Percentiles rank a stretch among this genome's conserved stretches.
Conservation (phyloP, 345 rosid species). For the Ceriops tagal region DNA sequence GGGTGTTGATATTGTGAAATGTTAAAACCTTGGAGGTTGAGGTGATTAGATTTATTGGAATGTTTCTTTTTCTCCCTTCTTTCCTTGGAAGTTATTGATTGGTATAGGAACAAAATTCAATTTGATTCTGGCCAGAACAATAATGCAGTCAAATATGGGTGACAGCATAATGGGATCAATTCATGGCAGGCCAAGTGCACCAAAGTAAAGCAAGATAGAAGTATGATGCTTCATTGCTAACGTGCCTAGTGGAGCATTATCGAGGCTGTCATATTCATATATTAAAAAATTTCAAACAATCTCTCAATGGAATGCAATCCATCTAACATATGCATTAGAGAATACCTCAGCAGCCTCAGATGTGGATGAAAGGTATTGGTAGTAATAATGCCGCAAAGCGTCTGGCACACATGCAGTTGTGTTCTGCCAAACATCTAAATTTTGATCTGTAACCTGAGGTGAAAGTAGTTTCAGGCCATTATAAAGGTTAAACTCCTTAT, state of each 20-base stretch:
- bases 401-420: constrained; percentile 83
- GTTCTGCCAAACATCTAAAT: constrained; percentile 81
- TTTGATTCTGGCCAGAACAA: no score
- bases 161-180: neutral
- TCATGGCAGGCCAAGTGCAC: neutral
- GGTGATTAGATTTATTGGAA: no score
- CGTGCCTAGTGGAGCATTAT: neutral
- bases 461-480: constrained; percentile 19
- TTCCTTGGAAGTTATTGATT: no score
- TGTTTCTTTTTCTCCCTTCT: no score
- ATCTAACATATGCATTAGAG: constrained; percentile 14
- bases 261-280: neutral
- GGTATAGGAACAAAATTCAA: no score
- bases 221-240: neutral
- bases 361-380: constrained; percentile 95
- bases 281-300: constrained; percentile 2
- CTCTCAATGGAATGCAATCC: constrained; percentile 13
- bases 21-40: no score
- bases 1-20: no score
- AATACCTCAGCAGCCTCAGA: constrained; percentile 92
- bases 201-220: neutral
- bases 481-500: neutral
- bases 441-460: constrained; percentile 88
- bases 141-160: neutral
- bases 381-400: constrained; percentile 92